These are phyloP conservation scores for Drosera capensis DNA, from an alignment of 148 eudicot genomes.

Conservation along the genomic window DNA sequence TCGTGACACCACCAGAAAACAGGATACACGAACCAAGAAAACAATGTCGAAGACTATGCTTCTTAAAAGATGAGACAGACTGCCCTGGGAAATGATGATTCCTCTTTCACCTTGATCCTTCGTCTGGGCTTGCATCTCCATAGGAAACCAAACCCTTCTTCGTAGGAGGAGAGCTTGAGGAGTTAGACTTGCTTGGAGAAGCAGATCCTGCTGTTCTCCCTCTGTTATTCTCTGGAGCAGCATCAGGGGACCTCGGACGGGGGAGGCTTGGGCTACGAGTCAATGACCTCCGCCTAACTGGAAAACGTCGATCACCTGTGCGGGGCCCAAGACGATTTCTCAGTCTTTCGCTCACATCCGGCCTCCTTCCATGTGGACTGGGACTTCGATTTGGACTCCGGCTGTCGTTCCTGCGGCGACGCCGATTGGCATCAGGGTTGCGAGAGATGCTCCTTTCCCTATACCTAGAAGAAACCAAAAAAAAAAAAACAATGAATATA, in stretches of 20 bases:
- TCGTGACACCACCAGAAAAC: no score
- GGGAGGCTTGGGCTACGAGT: constrained; percentile 32
- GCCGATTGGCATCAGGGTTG: constrained; percentile 36
- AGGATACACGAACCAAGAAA: no score
- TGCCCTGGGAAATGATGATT: no score
- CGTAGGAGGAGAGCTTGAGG: constrained; percentile 56
- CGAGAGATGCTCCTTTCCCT: constrained; percentile 64
- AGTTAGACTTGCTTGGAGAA: constrained; percentile 35
- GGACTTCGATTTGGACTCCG: constrained; percentile 55
- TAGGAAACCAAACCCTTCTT: constrained; percentile 79
- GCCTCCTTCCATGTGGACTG: constrained; percentile 49
- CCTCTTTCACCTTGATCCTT: constrained; percentile 27
- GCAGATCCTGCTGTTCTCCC: constrained; percentile 17
- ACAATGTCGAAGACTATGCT: no score
- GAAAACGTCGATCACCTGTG: constrained; percentile 20
- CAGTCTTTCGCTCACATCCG: constrained; percentile 50
- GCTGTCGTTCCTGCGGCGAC: constrained; percentile 29
- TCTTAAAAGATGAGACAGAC: no score
- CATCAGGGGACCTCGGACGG: constrained; percentile 43
- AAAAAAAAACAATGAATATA: not conserved
- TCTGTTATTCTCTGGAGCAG: constrained; percentile 9
- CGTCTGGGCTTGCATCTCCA: constrained; percentile 65
- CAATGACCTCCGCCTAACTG: constrained; percentile 36
- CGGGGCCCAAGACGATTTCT: constrained; percentile 72
- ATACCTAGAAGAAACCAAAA: not conserved